Evolutionary conservation across 2,329 filamentous ascomycete genomes (phyloP), one percentile per base, ranked within the genome.

Genomic region (Fusarium paranaense): DNA sequence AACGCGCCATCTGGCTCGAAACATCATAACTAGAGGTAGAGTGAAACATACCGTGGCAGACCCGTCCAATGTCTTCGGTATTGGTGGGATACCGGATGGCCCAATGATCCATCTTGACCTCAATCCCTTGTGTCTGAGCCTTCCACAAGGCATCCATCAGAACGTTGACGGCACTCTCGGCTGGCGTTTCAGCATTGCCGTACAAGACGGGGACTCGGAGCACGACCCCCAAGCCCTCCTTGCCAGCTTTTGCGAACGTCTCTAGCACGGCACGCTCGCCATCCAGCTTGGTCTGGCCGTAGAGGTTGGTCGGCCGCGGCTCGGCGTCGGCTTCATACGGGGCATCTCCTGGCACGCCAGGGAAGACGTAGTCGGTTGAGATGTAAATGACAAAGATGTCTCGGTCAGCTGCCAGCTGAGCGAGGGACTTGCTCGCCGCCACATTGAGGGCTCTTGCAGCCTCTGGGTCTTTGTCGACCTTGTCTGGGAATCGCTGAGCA

Each of bases 401-500:
- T 77, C 90, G 89, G 32, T 86, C 80, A 1, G 90, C 88, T 62
- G 93, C 92, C n/a, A 91, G 86, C 45, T 86, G 82, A 11, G 94
- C 94, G 14, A 98, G 89, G 10, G 84, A 83, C 57, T 86, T 85
- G 56, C 94, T 93, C 3, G 94, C 93, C 4, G 90, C 87, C 14
- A 96, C 90, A 79, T 97, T 97, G 77, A 97, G 86, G 20, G 88
- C 88, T 69, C 89, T 89, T 4, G 95, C 94, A 63, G 90, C 93
- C 68, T 92, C 89, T 4, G 95, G 95, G 81, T 98, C 90, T 73
- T 90, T 89, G 77, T 95, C 93, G 79, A 95, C 96, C 80, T 93
- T 93, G 83, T 98, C 95, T 3, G 95, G 95, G 78, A 93, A 97
- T 71, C 94, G 91, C 82, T 97, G 95, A 54, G 95, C 95, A 45